Percentiles rank a stretch among this genome's conserved stretches.
Evolutionary conservation across 1,139 yeast genomes (phyloP).

Genomic region (Sugiyamaella sp.): DNA sequence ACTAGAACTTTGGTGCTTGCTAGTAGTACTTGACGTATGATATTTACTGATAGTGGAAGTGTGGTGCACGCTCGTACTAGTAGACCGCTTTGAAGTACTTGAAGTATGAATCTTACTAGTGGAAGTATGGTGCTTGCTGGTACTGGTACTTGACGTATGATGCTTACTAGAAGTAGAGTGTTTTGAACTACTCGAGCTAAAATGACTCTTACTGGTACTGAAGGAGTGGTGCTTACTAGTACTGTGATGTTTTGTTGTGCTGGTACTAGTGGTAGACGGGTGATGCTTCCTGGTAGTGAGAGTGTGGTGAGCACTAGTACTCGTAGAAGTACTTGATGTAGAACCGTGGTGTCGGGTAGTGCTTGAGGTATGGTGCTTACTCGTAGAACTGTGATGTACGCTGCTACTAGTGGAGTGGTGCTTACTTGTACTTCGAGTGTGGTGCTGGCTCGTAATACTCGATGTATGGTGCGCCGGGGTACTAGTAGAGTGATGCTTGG

Average conservation of each 20-base stretch:
- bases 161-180: neutral
- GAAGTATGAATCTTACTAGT: neutral
- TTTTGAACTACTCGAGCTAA: no score
- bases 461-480: neutral
- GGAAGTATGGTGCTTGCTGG: neutral
- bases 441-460: no score
- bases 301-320: no score
- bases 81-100: neutral
- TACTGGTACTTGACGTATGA: neutral
- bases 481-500: neutral
- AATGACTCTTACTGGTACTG: no score
- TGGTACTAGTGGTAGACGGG: no score
- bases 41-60: neutral
- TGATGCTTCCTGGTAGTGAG: no score
- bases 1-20: no score
- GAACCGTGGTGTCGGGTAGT: neutral
- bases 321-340: neutral
- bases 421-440: neutral
- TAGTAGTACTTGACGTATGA: neutral
- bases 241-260: no score
- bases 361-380: neutral
- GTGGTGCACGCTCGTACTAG: no score
- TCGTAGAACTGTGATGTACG: no score
- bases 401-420: no score
- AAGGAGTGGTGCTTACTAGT: conserved; percentile 4